phyloP scores from a whole-genome alignment of 768 basidiomycete species.

The Lactifluus pinguis region DNA sequence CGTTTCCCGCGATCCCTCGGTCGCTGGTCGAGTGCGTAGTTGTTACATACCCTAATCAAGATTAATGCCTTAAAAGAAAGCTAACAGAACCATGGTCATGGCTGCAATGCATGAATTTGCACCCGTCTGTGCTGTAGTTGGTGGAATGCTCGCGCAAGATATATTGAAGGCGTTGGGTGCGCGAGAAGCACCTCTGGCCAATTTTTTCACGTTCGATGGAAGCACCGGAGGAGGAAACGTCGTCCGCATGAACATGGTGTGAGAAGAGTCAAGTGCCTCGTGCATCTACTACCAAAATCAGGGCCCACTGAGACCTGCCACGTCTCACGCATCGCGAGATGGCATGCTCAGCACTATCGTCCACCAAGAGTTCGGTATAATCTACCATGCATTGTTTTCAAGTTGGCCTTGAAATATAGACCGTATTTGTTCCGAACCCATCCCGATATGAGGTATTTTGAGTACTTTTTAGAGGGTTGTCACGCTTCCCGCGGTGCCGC shows the following conservation, averaged over 20 bases:
- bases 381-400: too few species aligned
- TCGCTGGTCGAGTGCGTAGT: conserved; percentile 53
- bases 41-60: not conserved
- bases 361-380: too few species aligned
- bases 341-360: too few species aligned
- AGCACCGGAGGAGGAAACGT: conserved; percentile 69
- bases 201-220: conserved; percentile 86
- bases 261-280: not conserved
- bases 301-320: not conserved
- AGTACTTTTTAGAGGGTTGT: too few species aligned
- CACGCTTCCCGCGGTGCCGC: too few species aligned
- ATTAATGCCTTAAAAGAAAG: not conserved
- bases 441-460: too few species aligned
- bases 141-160: conserved; percentile 92
- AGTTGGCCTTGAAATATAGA: too few species aligned
- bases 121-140: conserved; percentile 89
- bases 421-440: too few species aligned
- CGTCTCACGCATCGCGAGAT: too few species aligned
- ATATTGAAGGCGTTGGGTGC: conserved; percentile 85
- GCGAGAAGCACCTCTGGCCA: conserved; percentile 87
- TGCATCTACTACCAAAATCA: not conserved
- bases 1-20: conserved; percentile 45
- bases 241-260: conserved; percentile 39
- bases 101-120: conserved; percentile 83
- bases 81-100: conserved; percentile 49